Evolutionary conservation across 352 stramenopile species (phyloP), one percentile per base, ranked within the genome.

Genomic region (Discostella stelligera): DNA sequence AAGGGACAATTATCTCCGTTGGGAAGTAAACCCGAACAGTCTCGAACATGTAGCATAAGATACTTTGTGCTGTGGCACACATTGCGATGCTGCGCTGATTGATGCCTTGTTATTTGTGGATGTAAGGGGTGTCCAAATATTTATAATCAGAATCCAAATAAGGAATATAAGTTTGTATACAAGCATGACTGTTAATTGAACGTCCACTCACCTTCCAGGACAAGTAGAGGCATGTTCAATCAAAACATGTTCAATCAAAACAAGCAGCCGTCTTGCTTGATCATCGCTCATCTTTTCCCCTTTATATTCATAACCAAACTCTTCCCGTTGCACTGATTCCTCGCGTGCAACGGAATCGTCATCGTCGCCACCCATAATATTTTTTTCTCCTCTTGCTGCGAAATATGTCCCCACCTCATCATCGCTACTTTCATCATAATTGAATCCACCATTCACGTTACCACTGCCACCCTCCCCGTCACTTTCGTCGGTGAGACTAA

Each of bases 1-100:
- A 90, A 93, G 20, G 87, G 85, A 67, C 87, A 93, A 49, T 90
- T 64, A 72, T 91, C 85, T 58, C 78, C 83, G 25, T 85, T 84
- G 23, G 82, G 83, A 48, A 82, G 83, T 55, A 86, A 83, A 53
- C 87, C 87, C 14, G 79, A 77, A 74, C 87, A 93, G 77, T 93
- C 87, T 67, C 87, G 67, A 44, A 91, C 82, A 71, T 93, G 87
- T n/a, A 93, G 69, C 85, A 93, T 91, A 68, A 93, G 83, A 59
- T 83, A 93, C 66, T 91, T 91, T 25, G 71, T 82, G 53, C 74
- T 90, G 48, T 82, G 77, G 53, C 87, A 93, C 49, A 89, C 72
- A 59, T 93, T 85, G 66, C 65, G 68, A 48, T 91, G 83, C 50
- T 88, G 82, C 27, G 66, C 56, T 23, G 52, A 83, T 70, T 86